Conservation (phyloP, 129 eudicot species). For the Tanacetum coccineum region DNA sequence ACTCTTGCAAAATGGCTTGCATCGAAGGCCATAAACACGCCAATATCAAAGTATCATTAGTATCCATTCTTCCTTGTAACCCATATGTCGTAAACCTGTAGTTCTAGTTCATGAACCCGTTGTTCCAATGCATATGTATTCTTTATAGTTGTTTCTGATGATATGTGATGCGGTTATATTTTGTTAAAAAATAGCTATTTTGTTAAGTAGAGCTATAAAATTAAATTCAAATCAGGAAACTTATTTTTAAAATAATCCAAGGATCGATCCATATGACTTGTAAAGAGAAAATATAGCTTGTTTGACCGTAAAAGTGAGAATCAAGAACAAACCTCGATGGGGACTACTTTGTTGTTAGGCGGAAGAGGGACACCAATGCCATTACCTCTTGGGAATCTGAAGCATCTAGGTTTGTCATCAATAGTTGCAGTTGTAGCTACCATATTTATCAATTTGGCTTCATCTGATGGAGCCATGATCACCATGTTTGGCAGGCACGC, state of each 20-base stretch:
- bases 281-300: background rate
- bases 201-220: too few species aligned
- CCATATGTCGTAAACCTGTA: too few species aligned
- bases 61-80: constrained; percentile 94
- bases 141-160: too few species aligned
- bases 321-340: constrained; percentile 54
- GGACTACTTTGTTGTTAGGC: constrained; percentile 58
- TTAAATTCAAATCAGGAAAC: too few species aligned
- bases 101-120: too few species aligned
- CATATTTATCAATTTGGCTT: too few species aligned
- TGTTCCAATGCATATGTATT: too few species aligned
- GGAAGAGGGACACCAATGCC: constrained; percentile 70
- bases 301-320: constrained; percentile 2
- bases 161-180: too few species aligned
- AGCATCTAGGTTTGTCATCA: constrained; percentile 81
- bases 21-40: constrained; percentile 97
- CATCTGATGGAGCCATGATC: too few species aligned
- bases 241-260: background rate
- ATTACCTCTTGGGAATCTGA: constrained; percentile 81
- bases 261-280: background rate
- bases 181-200: too few species aligned
- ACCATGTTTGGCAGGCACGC: too few species aligned
- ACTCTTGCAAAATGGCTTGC: constrained; percentile 98
- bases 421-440: too few species aligned
- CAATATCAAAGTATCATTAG: constrained; percentile 83